These are phyloP conservation scores for Tieghemostelium lacteum DNA, from an alignment of 78 protist species.

Conservation along the genomic window DNA sequence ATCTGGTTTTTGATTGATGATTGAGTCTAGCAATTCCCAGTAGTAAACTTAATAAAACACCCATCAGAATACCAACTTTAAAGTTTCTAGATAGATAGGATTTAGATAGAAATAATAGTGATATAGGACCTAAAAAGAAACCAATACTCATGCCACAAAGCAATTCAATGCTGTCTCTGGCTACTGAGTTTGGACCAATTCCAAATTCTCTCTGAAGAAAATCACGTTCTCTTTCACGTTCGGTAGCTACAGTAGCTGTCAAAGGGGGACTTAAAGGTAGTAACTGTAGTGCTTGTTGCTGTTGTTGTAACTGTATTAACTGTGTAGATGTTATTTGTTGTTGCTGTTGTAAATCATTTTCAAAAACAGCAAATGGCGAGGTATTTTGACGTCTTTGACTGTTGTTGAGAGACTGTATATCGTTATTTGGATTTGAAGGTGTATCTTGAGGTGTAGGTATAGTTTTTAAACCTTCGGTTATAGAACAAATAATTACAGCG, in stretches of 20 bases:
- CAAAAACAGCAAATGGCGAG: not conserved
- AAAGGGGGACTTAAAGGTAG: not conserved
- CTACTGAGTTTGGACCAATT: too few species aligned
- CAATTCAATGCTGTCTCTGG: constrained; percentile 19
- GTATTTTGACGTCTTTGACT: not conserved
- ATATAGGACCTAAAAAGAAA: constrained; percentile 25
- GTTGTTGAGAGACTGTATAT: not conserved
- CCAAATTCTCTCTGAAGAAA: too few species aligned
- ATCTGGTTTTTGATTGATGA: not conserved
- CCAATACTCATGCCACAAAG: constrained; percentile 40
- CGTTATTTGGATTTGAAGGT: not conserved
- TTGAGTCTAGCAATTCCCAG: not conserved
- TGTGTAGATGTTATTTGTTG: not conserved
- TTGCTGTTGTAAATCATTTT: not conserved
- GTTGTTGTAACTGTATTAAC: not conserved
- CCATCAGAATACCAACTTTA: constrained; percentile 31
- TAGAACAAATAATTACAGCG: constrained; percentile 27
- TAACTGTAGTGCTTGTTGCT: not conserved
- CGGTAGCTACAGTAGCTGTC: not conserved
- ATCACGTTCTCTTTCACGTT: not conserved
- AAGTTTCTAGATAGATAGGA: constrained; percentile 1
- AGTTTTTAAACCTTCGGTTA: not conserved
- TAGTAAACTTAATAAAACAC: constrained; percentile 14
- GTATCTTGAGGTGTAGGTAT: not conserved
- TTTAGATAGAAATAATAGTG: constrained; percentile 19